These are phyloP conservation scores for Fusarium globosum DNA, from an alignment of 2,329 filamentous ascomycete species.

Conservation along the genomic window DNA sequence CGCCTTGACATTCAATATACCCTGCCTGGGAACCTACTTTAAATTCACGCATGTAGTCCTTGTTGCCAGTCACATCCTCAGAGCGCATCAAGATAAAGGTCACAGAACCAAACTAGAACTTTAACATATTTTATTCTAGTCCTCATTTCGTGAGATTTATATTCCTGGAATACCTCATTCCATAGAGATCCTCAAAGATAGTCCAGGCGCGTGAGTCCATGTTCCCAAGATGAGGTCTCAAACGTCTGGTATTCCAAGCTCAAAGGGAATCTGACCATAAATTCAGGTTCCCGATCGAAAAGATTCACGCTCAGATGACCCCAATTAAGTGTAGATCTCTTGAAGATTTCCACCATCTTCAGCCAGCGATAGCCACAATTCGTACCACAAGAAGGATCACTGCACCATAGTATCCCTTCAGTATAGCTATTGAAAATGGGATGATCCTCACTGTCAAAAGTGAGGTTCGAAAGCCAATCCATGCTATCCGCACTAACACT, in stretches of 20 bases:
- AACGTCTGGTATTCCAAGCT: not conserved
- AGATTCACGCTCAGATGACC: rapidly evolving
- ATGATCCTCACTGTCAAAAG: not conserved
- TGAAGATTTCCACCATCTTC: not conserved
- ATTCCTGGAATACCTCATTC: not conserved
- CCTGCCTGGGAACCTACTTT: too few relatives aligned
- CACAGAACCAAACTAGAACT: too few relatives aligned
- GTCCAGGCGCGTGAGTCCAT: not conserved
- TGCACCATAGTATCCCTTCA: conserved; percentile 9
- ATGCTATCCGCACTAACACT: not conserved
- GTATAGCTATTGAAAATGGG: conserved; percentile 3
- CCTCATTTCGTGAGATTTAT: not conserved
- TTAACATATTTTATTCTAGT: not conserved
- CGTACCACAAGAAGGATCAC: conserved; percentile 3
- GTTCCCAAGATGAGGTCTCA: not conserved
- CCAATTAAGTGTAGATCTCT: not conserved
- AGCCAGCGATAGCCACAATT: not conserved
- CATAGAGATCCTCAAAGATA: not conserved
- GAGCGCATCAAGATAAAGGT: not conserved
- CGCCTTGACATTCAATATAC: too few relatives aligned
- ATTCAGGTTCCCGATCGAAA: not conserved
- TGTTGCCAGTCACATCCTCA: not conserved
- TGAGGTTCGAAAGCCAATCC: not conserved
- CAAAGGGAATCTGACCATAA: not conserved
- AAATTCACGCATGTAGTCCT: not conserved